These are phyloP conservation scores for Colletotrichum phormii DNA, from an alignment of 2,329 filamentous ascomycete genomes.

Conservation along the genomic window DNA sequence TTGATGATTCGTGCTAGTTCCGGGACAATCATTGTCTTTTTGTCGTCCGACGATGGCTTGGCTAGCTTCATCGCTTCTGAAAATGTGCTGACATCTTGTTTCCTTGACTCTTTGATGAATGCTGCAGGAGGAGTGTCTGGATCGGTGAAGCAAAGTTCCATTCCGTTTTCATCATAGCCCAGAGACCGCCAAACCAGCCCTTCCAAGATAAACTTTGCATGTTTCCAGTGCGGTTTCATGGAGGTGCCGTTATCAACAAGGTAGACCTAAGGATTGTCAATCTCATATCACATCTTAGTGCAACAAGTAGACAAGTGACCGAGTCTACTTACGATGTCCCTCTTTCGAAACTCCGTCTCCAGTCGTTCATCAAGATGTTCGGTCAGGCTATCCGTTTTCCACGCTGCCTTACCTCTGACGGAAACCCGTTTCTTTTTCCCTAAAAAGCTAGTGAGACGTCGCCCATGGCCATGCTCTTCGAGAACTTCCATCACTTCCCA, in stretches of 20 bases:
- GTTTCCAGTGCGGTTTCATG: conserved; percentile 41
- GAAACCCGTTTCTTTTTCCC: neutral
- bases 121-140: conserved; percentile 6
- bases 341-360: neutral
- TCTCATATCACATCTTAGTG: no score
- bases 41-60: neutral
- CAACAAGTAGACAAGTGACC: no score
- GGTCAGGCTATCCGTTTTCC: neutral
- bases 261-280: conserved; percentile 37
- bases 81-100: neutral
- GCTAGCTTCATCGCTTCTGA: neutral
- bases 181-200: conserved; percentile 41
- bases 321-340: conserved; percentile 3
- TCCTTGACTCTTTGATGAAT: neutral
- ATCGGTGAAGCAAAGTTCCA: conserved; percentile 39
- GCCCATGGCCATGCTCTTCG: no score
- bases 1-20: conserved; percentile 24
- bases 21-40: neutral
- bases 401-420: neutral
- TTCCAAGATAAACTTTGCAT: conserved; percentile 40
- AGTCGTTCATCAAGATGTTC: neutral
- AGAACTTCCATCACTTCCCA: no score
- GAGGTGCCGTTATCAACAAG: conserved; percentile 44
- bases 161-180: conserved; percentile 45
- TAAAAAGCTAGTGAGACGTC: no score